phyloP scores from a whole-genome alignment of 768 basidiomycete species.

The Tylopilus plumbeoviolaceoides region DNA sequence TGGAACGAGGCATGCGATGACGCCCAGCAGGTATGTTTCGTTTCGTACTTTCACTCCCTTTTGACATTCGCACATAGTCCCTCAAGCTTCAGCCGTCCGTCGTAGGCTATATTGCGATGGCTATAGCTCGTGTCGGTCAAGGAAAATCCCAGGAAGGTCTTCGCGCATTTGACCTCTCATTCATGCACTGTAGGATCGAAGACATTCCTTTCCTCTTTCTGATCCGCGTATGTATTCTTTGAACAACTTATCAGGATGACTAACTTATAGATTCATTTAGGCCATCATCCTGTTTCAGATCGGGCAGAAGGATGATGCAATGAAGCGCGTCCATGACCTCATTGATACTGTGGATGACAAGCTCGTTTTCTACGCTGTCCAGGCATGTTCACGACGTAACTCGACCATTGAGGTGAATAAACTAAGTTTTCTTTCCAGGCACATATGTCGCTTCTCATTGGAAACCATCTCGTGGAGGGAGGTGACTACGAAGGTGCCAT shows the following conservation, averaged over 20 bases:
- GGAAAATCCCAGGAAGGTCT: slow-evolving; percentile 8
- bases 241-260: neutral
- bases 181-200: slow-evolving; percentile 4
- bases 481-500: slow-evolving; percentile 13
- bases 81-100: slow-evolving; percentile 6
- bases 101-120: slow-evolving; percentile 15
- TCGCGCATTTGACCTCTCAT: slow-evolving; percentile 14
- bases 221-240: slow-evolving; percentile 7
- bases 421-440: slow-evolving; percentile 5
- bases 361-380: neutral
- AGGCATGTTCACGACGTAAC: slow-evolving; percentile 2
- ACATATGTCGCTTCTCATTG: slow-evolving; percentile 13
- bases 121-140: slow-evolving; percentile 11
- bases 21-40: slow-evolving; percentile 3
- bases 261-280: neutral
- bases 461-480: slow-evolving; percentile 3
- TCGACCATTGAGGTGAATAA: neutral
- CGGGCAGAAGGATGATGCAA: slow-evolving; percentile 12
- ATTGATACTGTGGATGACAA: slow-evolving; percentile 11
- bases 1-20: slow-evolving; percentile 8
- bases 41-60: neutral
- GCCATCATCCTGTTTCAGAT: slow-evolving; percentile 8
- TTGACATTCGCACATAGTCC: slow-evolving; percentile 5
- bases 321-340: slow-evolving; percentile 10
- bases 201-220: slow-evolving; percentile 12